Conservation (phyloP, 805 yeast genomes). For the Saturnispora quitensis region DNA sequence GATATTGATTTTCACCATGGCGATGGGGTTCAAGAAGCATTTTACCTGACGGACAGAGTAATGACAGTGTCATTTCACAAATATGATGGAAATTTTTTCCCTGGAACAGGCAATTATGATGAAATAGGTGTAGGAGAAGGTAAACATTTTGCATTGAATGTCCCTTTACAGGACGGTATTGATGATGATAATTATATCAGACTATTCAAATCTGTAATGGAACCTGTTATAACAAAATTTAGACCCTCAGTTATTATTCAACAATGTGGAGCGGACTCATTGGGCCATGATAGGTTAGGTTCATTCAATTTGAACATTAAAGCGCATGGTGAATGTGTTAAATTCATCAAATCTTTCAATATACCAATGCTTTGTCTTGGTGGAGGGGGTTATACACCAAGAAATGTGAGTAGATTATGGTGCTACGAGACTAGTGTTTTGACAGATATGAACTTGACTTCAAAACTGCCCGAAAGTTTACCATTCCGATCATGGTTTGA, state of each 20-base stretch:
- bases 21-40: conserved; percentile 97
- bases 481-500: conserved; percentile 81
- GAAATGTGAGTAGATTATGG: conserved; percentile 93
- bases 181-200: conserved; percentile 81
- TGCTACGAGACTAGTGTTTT: conserved; percentile 89
- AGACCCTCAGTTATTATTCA: conserved; percentile 91
- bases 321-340: conserved; percentile 95
- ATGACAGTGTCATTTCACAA: conserved; percentile 96
- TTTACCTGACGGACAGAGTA: conserved; percentile 87
- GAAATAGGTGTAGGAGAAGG: conserved; percentile 89
- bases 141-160: conserved; percentile 77
- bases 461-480: conserved; percentile 62
- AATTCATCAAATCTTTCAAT: conserved; percentile 79
- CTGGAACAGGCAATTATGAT: conserved; percentile 91
- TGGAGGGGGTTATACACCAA: conserved; percentile 97
- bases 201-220: conserved; percentile 75
- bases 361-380: conserved; percentile 87
- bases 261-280: conserved; percentile 96
- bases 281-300: conserved; percentile 89
- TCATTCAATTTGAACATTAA: conserved; percentile 86
- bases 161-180: conserved; percentile 90
- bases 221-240: conserved; percentile 82
- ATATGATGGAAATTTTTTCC: conserved; percentile 89
- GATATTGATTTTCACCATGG: conserved; percentile 97
- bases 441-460: conserved; percentile 66